Evolutionary conservation across 1,284 basidiomycete genomes (phyloP), one percentile per base, ranked within the genome.

Genomic region (Ganoderma sp.): DNA sequence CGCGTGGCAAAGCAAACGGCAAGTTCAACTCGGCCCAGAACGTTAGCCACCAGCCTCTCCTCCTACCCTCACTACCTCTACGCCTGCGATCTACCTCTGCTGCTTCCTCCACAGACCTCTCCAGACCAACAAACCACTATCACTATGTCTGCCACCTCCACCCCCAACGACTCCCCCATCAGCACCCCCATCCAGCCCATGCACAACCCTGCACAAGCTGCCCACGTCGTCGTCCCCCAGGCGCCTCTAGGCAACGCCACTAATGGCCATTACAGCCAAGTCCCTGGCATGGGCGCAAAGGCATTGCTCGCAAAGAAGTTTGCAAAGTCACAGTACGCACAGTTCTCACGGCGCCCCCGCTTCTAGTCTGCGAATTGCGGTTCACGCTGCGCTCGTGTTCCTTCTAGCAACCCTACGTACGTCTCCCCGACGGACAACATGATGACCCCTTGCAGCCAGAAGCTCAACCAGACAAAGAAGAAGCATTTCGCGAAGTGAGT

Each of bases 401-500:
- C 8, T 25, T 50, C 22, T 77, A 94, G 94, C 76, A 95, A 95
- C 79, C 90, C 93, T 10, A 88, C 87, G 58, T 95, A 88, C 75
- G 83, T 95, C 73, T 97, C 96, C 17, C 96, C 96, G 7, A 97
- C 96, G 10, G 96, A 98, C 80, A 94, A 93, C 76, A 84, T 98
- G 79, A 89, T 97, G 85, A 97, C 95, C 4, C 96, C 96, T 1
- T 90, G 90, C 78, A 93, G 95, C 6, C 91, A 95, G 81, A 98
- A 97, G 81, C 87, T 98, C 65, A 90, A 85, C 64, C 91, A 92
- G 25, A 91, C 92, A 3, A 96, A 91, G 86, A 95, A 96, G 86
- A 95, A 95, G 80, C 94, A 95, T 75, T 98, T 97, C 76, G 83
- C 81, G 64, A 97, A 94, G 96, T 97, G 73, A 62, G 92, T 69